phyloP scores from a whole-genome alignment of 2,329 filamentous ascomycete species.

The Polychaeton citri region DNA sequence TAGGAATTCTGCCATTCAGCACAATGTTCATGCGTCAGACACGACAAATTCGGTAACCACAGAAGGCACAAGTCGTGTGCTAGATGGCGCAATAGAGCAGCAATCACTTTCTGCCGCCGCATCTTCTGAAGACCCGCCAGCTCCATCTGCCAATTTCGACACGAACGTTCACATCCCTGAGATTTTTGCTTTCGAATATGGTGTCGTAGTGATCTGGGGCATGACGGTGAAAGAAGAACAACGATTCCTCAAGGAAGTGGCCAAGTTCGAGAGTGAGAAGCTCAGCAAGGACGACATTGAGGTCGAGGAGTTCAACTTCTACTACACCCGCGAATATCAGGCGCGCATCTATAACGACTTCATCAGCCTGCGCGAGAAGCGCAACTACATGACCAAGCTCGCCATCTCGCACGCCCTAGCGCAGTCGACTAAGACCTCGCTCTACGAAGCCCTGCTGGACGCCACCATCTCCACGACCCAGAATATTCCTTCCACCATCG shows the following conservation, averaged over 20 bases:
- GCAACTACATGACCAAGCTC: slow-evolving; percentile 95
- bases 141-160: slow-evolving; percentile 58
- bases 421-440: slow-evolving; percentile 84
- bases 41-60: slow-evolving; percentile 2
- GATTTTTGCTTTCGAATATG: slow-evolving; percentile 93
- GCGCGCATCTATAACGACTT: slow-evolving; percentile 99
- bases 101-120: slow-evolving; percentile 1
- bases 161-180: slow-evolving; percentile 83
- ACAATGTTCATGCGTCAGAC: neutral
- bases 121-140: slow-evolving; percentile 7
- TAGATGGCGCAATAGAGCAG: slow-evolving; percentile 1
- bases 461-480: slow-evolving; percentile 89
- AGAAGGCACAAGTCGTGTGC: slow-evolving; percentile 1
- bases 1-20: neutral
- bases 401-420: slow-evolving; percentile 91
- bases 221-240: slow-evolving; percentile 87
- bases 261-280: slow-evolving; percentile 88
- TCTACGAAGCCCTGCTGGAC: slow-evolving; percentile 91
- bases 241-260: slow-evolving; percentile 81
- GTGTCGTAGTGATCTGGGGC: slow-evolving; percentile 95
- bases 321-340: slow-evolving; percentile 96
- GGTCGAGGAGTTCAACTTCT: slow-evolving; percentile 97
- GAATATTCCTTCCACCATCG: slow-evolving; percentile 85
- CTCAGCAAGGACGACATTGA: slow-evolving; percentile 79
- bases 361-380: slow-evolving; percentile 84